phyloP scores from a whole-genome alignment of 2,329 filamentous ascomycete genomes.

The Colletotrichum ledebouriae region DNA sequence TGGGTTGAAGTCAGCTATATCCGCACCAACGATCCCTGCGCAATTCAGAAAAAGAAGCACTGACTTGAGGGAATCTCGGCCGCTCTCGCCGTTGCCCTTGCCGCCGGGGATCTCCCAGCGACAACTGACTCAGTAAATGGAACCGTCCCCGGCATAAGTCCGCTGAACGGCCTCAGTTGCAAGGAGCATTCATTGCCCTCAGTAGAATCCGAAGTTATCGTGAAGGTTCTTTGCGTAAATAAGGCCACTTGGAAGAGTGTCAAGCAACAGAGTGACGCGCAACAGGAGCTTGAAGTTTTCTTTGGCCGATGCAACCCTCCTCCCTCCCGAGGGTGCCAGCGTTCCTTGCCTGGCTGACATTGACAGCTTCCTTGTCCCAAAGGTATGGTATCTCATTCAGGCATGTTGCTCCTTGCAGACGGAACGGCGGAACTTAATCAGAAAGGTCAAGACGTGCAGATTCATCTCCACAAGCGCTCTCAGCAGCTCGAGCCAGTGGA shows the following conservation, averaged over 20 bases:
- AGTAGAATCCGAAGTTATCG: background rate
- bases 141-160: slow-evolving; percentile 3
- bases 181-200: no score
- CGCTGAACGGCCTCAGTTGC: background rate
- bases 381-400: slow-evolving; percentile 34
- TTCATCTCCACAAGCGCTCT: slow-evolving; percentile 34
- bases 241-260: background rate
- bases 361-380: slow-evolving; percentile 22
- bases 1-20: slow-evolving; percentile 10
- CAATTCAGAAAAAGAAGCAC: slow-evolving; percentile 20
- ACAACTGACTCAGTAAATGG: background rate
- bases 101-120: slow-evolving; percentile 1
- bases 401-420: slow-evolving; percentile 38
- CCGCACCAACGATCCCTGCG: slow-evolving; percentile 19
- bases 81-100: slow-evolving; percentile 25
- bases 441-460: slow-evolving; percentile 36
- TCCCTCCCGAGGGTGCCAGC: background rate
- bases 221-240: background rate
- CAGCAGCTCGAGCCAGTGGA: slow-evolving; percentile 11
- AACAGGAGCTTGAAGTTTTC: background rate
- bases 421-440: slow-evolving; percentile 40
- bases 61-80: slow-evolving; percentile 21
- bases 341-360: slow-evolving; percentile 19
- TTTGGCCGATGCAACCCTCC: slow-evolving; percentile 31
- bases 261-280: slow-evolving; percentile 3